Base-by-base conservation (phyloP, 306 rosid genomes). In the Quercus dentata region DNA sequence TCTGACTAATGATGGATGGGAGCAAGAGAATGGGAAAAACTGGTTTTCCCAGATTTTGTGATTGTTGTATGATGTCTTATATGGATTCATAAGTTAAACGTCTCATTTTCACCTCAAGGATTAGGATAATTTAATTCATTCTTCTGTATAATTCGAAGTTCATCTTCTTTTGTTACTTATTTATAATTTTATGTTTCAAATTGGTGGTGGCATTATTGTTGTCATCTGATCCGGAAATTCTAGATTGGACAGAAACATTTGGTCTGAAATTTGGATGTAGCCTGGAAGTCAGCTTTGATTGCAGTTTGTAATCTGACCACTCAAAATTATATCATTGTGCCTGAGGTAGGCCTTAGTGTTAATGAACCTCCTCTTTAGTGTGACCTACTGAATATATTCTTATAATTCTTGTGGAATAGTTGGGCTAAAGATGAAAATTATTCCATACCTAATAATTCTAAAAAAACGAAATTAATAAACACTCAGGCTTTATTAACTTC, bases 11-110 rank as follows among this genome's bases (percentile, higher is more conserved):
- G 27, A 67, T 57, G 72, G 62, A 35, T 62, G 27, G 78, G 74
- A 79, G 49, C 72, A 76, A 76, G 61, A 76, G 58, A 71, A 70
- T 33, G 80, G 81, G 77, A 69, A 46, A 72, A 46, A 64, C 31
- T 54, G 49, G 78, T 55, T 82, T 82, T 76, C 81, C 81, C 67
- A 30, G 75, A 76, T 72, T 82, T 71, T 69, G 71, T 59, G 51
- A 18, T 59, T 71, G 70, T 71, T 12, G 44, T 15, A 51, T 65
- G 51, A 64, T 65, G 73, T 69, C 71, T 74, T 55, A 58, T 15
- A 73, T 80, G 72, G 30, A 62, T 35, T 35, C 4, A 63, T 63
- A 7, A 58, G 52, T 74, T 79, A 20, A 55, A 61, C 20, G 17
- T 30, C 74, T 74, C 67, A 56, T 9, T n/a, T 20, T 80, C 46